These are phyloP conservation scores for Phytophthora melonis DNA, from an alignment of 352 stramenopile genomes.

Conservation along the genomic window DNA sequence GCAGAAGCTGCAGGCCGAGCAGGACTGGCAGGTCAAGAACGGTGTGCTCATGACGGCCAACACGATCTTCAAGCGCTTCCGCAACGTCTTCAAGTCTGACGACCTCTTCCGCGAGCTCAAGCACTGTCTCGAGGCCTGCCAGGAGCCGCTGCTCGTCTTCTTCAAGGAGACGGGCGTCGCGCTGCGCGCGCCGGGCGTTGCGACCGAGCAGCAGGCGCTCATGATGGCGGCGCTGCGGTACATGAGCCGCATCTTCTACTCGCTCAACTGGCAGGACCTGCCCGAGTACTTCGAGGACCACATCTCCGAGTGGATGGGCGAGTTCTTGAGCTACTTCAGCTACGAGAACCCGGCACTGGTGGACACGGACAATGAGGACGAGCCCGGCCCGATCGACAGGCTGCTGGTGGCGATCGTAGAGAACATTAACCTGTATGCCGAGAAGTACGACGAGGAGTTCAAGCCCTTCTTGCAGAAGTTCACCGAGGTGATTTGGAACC, in stretches of 20 bases:
- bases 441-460: constrained; percentile 99
- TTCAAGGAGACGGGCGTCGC: constrained; percentile 77
- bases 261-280: constrained; percentile 98
- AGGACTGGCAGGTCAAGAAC: constrained; percentile 93
- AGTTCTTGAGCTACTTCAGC: constrained; percentile 95
- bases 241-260: constrained; percentile 98
- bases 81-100: constrained; percentile 97
- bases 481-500: constrained; percentile 88
- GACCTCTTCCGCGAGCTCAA: constrained; percentile 95
- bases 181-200: constrained; percentile 50
- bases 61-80: constrained; percentile 98
- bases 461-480: constrained; percentile 95
- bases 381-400: constrained; percentile 92
- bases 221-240: constrained; percentile 90
- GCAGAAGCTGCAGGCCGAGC: constrained; percentile 89
- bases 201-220: constrained; percentile 63
- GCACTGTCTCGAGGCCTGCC: constrained; percentile 95
- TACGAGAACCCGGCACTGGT: constrained; percentile 95
- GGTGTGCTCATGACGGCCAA: constrained; percentile 98
- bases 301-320: constrained; percentile 96
- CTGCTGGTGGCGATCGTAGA: constrained; percentile 96
- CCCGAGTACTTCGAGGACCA: constrained; percentile 99
- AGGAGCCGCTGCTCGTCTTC: constrained; percentile 82
- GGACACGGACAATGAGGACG: constrained; percentile 93
- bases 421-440: constrained; percentile 98